phyloP scores from a whole-genome alignment of 2,329 filamentous ascomycete species.

The Shiraia sp. region DNA sequence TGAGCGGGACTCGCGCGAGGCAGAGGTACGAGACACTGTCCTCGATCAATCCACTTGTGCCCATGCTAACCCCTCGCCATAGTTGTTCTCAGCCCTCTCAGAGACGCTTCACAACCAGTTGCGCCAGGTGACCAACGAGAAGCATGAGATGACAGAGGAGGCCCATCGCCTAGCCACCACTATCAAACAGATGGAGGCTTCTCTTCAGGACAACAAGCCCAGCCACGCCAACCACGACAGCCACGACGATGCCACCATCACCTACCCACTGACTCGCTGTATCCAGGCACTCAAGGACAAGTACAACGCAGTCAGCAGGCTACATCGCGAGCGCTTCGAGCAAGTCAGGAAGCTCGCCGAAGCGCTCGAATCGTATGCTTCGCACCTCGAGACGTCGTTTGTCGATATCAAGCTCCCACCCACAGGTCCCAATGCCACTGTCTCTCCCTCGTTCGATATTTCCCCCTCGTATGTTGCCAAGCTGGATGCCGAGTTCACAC shows the following conservation, averaged over 20 bases:
- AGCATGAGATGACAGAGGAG: slow-evolving; percentile 87
- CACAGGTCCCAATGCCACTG: slow-evolving; percentile 72
- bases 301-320: slow-evolving; percentile 74
- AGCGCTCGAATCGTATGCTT: slow-evolving; percentile 93
- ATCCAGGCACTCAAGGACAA: slow-evolving; percentile 83
- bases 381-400: slow-evolving; percentile 88
- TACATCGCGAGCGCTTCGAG: slow-evolving; percentile 90
- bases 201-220: slow-evolving; percentile 75
- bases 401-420: slow-evolving; percentile 84
- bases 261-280: slow-evolving; percentile 81
- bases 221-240: slow-evolving; percentile 65
- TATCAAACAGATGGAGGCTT: slow-evolving; percentile 92
- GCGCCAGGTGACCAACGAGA: slow-evolving; percentile 80
- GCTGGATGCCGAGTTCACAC: slow-evolving; percentile 87
- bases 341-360: slow-evolving; percentile 95
- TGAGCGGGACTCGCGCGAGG: slow-evolving; percentile 87
- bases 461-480: slow-evolving; percentile 84
- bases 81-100: slow-evolving; percentile 91
- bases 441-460: slow-evolving; percentile 87
- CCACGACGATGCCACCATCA: slow-evolving; percentile 73
- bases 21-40: slow-evolving; percentile 65
- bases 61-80: slow-evolving; percentile 14
- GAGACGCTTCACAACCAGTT: slow-evolving; percentile 91
- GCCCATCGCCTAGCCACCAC: slow-evolving; percentile 80
- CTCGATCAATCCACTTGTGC: not conserved